Evolutionary conservation across 2,329 filamentous ascomycete genomes (phyloP).

Genomic region (Hirsutella rhossiliensis): DNA sequence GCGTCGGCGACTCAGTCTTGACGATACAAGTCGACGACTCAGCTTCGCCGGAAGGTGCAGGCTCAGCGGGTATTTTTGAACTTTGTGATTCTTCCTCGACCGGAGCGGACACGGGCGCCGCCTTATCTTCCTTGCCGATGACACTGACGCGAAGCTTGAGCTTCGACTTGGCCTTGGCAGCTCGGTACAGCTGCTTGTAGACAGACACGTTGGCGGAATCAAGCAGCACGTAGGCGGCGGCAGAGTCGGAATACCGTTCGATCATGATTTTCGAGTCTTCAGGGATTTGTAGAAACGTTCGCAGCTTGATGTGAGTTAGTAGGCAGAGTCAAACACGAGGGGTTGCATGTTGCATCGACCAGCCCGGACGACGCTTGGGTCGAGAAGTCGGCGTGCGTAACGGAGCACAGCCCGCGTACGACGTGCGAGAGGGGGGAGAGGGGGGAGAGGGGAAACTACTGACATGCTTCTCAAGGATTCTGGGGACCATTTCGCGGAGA

Average conservation of each 20-base stretch:
- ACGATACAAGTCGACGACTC: not conserved
- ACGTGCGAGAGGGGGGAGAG: not conserved
- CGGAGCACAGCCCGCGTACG: no score
- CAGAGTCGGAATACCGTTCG: constrained; percentile 93
- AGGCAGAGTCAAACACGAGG: not conserved
- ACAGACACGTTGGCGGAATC: constrained; percentile 66
- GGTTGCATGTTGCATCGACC: no score
- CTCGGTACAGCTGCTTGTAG: constrained; percentile 94
- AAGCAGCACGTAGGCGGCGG: constrained; percentile 66
- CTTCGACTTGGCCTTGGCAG: constrained; percentile 96
- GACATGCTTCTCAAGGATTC: constrained; percentile 74
- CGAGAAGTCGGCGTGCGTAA: no score
- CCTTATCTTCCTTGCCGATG: constrained; percentile 19
- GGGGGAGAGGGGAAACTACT: constrained; percentile 16
- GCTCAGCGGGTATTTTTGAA: constrained; percentile 1
- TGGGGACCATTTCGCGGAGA: constrained; percentile 67
- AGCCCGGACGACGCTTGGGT: no score
- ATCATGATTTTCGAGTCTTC: constrained; percentile 40
- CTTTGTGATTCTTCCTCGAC: constrained; percentile 14
- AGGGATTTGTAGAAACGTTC: constrained; percentile 22
- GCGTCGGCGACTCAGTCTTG: not conserved
- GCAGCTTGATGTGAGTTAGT: constrained; percentile 14
- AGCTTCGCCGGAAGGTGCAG: not conserved
- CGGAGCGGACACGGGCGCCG: constrained; percentile 24
- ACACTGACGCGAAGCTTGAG: constrained; percentile 70